Evolutionary conservation across 2,329 filamentous ascomycete species (phyloP).

Genomic region (Thielaviopsis populi): DNA sequence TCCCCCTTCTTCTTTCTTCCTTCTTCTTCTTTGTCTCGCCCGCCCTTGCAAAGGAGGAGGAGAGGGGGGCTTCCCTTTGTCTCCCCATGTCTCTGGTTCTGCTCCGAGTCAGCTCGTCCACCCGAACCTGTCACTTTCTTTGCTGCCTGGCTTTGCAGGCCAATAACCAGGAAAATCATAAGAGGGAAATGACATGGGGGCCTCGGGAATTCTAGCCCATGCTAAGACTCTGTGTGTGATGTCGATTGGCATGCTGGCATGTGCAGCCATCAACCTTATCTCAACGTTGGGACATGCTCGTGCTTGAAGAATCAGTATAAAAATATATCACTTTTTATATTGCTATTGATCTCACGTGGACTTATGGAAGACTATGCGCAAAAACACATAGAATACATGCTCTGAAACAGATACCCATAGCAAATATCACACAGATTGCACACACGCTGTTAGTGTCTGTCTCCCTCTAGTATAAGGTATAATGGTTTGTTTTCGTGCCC

Average conservation of each 20-base stretch:
- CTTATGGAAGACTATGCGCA: not conserved
- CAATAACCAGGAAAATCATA: not conserved
- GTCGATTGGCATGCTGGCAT: not conserved
- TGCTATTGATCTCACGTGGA: not conserved
- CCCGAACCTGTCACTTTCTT: not conserved
- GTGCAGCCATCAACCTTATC: constrained; percentile 4
- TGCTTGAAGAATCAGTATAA: not conserved
- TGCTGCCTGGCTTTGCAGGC: not conserved
- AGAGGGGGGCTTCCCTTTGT: not conserved
- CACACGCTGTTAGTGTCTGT: not conserved
- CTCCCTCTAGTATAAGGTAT: not conserved
- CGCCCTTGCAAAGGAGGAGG: no score
- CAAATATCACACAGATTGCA: no score
- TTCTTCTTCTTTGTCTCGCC: not conserved
- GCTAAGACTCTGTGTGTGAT: not conserved
- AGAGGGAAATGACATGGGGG: not conserved
- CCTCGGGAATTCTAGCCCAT: not conserved
- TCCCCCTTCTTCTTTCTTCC: not conserved
- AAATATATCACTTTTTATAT: not conserved
- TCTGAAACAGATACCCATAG: no score
- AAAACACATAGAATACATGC: no score
- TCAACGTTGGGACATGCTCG: not conserved
- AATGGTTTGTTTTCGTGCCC: not conserved
- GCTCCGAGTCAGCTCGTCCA: not conserved
- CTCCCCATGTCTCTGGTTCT: not conserved